Conservation (phyloP, 2,329 filamentous ascomycete species). For the Aureobasidium pullulans region DNA sequence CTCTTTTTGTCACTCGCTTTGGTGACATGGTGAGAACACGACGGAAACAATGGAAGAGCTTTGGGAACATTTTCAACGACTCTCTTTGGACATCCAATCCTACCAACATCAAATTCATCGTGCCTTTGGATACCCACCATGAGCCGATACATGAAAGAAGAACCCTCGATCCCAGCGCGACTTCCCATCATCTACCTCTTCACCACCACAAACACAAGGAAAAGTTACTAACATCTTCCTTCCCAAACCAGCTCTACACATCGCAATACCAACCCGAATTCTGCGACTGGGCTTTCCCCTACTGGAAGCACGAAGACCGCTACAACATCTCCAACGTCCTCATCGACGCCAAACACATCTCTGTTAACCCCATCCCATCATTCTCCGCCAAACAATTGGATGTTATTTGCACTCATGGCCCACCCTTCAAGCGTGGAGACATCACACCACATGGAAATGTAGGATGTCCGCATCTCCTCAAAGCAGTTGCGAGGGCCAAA, state of each 20-base stretch:
- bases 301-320: conserved; percentile 43
- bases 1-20: neutral
- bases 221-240: neutral
- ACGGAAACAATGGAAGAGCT: no score
- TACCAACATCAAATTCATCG: no score
- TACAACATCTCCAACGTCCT: conserved; percentile 36
- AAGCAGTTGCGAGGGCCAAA: conserved; percentile 42
- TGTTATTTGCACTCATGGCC: conserved; percentile 56
- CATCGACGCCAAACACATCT: conserved; percentile 25
- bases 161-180: no score
- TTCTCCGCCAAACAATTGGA: conserved; percentile 33
- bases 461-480: conserved; percentile 49
- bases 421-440: conserved; percentile 47
- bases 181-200: no score
- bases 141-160: no score
- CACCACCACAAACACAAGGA: neutral
- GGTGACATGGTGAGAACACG: no score
- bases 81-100: no score
- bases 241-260: conserved; percentile 37
- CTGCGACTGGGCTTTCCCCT: conserved; percentile 49
- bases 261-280: conserved; percentile 51
- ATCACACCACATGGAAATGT: conserved; percentile 31
- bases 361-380: conserved; percentile 30
- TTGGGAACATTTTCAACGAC: no score
- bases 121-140: no score